A percentile compares a stretch with the other conserved stretches of the same genome.
Evolutionary conservation across 176 grass and related monocot genomes (phyloP).

Genomic region (Coix lacrymajobi): DNA sequence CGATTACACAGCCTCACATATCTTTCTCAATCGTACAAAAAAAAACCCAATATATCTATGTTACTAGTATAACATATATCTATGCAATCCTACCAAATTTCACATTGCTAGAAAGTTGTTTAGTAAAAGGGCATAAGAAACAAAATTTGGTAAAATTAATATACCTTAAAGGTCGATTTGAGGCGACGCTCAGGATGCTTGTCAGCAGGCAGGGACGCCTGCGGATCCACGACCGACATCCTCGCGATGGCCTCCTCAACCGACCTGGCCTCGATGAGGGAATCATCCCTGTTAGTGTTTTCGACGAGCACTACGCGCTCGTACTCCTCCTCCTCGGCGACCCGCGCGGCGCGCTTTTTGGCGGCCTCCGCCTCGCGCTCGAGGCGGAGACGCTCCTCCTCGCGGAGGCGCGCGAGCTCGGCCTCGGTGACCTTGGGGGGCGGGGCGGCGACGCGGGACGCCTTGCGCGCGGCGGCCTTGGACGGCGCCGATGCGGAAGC

Average conservation of each 20-base stretch:
- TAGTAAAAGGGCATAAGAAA: neutral
- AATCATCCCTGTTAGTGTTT: conserved; percentile 97
- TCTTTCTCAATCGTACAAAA: neutral
- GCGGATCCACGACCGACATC: conserved; percentile 55
- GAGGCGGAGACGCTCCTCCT: conserved; percentile 74
- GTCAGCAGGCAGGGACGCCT: conserved; percentile 43
- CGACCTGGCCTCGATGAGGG: conserved; percentile 77
- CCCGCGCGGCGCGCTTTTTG: conserved; percentile 68
- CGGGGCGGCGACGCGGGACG: conserved; percentile 64
- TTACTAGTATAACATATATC: neutral
- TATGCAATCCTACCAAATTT: neutral
- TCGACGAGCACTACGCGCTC: conserved; percentile 72
- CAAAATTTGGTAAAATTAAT: neutral
- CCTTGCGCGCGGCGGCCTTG: conserved; percentile 68
- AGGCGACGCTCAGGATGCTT: conserved; percentile 89
- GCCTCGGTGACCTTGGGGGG: conserved; percentile 88
- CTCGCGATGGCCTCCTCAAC: conserved; percentile 72
- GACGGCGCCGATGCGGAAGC: conserved; percentile 28
- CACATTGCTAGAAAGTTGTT: neutral
- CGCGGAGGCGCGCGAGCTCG: conserved; percentile 60
- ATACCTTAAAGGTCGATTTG: conserved; percentile 87
- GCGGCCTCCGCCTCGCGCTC: conserved; percentile 61
- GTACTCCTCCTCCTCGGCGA: conserved; percentile 88
- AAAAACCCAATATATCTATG: neutral
- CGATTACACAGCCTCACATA: neutral